Base-by-base conservation (phyloP, 345 rosid species). In the Boechera stricta region DNA sequence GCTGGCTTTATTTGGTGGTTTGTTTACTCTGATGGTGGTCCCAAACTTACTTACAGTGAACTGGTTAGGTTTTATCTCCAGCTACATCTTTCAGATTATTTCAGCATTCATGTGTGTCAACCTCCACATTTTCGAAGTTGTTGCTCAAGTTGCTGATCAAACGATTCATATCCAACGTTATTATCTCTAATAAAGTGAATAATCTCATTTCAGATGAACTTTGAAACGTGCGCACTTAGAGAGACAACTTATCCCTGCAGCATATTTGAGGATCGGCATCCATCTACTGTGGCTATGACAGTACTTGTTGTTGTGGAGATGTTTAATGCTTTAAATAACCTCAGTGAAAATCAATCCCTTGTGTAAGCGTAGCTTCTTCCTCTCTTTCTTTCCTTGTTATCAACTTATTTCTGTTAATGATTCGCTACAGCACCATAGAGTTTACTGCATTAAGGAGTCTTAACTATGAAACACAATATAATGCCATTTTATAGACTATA, bases 221-320 rank as follows among this genome's bases (percentile, higher is more conserved):
- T 91, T 72, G 98, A 95, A 83, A 86, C 93, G 55, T 95, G 99
- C 73, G 76, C 91, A 18, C 85, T 86, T 53, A 92, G 99, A 80
- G 90, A 91, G 79, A 90, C 99, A 16, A 71, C 86, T 83, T 93
- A 91, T 67, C 94, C 94, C 24, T 95, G 99, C 84, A 95, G 90
- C 81, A 80, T 95, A 77, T 95, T 95, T 80, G 93, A 95, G 57
- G 96, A 92, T 80, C 86, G 85, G 58, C 99, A 92, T 87, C 99
- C 99, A 72, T 95, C 99, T 41, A 92, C 99, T 29, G 90, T 95
- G 61, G 78, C 99, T 53, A 92, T 95, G 99, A 95, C 99, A 31
- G 99, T 95, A 67, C 99, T 95, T 83, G 98, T 95, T 79, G 98
- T 95, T 35, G 99, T 95, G 73, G 99, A 95, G 89, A 95, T 95